Base-by-base conservation (phyloP, 805 yeast genomes). In the Candida alai region DNA sequence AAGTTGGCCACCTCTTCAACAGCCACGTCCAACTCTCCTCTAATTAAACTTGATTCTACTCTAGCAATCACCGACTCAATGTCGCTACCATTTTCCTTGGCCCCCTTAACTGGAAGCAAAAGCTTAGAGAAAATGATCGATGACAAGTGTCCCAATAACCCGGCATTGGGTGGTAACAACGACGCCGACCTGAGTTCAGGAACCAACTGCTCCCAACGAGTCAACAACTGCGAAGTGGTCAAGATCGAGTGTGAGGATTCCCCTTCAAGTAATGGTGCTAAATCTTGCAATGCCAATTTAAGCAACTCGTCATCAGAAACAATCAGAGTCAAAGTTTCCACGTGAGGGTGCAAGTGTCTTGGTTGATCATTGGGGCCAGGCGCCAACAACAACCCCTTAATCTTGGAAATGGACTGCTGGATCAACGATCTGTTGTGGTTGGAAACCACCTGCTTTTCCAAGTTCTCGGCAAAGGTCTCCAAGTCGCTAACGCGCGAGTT, bases 141-240 rank as follows among this genome's bases (percentile, higher is more conserved):
- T 5, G 94, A 74, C 27, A 88, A 58, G 60, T 93, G 96, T 19
- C 96, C 97, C 48, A 90, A 74, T 35, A 93, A 74, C 52, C 98
- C 98, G 17, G 98, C 95, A 52, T 90, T 85, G 48, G 94, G 95
- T 36, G 97, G 97, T 42, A 89, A 74, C 48, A 93, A 65, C 4
- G 96, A 79, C 6, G 94, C 89, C 19, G 87, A 77, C 59, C 95
- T 80, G 54, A 93, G 76, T 62, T 90, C 95, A 11, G 94, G 93
- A 15, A 74, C 80, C 40, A 93, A 70, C 35, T 80, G 65, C 44
- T 78, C 76, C 85, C 95, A 86, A 51, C 95, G 78, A 25, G 84
- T 70, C 41, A 82, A 72, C 29, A 88, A 69, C 62, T 88, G 96
- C 18, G 87, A 74, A 43, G 75, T 78, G 10, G 94, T 78, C 43